Percentiles rank a stretch among this genome's conserved stretches.
These are phyloP conservation scores for Exutisphaerella laricina DNA, from an alignment of 2,329 filamentous ascomycete species.

Conservation along the genomic window DNA sequence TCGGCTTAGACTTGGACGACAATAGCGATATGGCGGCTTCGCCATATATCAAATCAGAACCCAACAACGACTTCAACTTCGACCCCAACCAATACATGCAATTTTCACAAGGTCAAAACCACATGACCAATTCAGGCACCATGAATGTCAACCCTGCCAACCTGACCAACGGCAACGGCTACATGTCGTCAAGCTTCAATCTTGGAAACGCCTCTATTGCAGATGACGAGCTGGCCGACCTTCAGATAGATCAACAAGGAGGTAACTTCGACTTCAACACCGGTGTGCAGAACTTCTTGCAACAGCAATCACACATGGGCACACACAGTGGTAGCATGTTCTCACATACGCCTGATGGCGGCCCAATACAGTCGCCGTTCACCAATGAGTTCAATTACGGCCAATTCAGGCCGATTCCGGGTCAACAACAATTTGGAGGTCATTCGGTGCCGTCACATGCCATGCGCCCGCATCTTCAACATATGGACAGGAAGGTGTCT, in stretches of 20 bases:
- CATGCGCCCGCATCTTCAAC: slow-evolving; percentile 17
- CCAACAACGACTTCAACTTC: slow-evolving; percentile 59
- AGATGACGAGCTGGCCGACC: slow-evolving; percentile 83
- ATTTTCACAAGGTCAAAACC: slow-evolving; percentile 23
- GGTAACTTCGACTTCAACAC: slow-evolving; percentile 38
- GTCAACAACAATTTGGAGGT: slow-evolving; percentile 38
- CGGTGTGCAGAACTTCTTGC: slow-evolving; percentile 45
- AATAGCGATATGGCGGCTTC: slow-evolving; percentile 48
- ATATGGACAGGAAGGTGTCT: slow-evolving; percentile 58
- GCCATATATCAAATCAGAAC: slow-evolving; percentile 61
- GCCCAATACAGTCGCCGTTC: slow-evolving; percentile 88
- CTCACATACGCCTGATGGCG: slow-evolving; percentile 86
- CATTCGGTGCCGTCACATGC: slow-evolving; percentile 32
- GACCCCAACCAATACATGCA: slow-evolving; percentile 39
- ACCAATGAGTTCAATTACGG: slow-evolving; percentile 68
- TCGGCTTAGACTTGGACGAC: slow-evolving; percentile 29
- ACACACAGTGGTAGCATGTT: slow-evolving; percentile 69
- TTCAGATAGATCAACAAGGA: slow-evolving; percentile 41
- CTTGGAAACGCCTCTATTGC: slow-evolving; percentile 72
- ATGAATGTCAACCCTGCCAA: slow-evolving; percentile 76
- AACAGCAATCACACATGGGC: slow-evolving; percentile 44
- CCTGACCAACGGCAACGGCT: slow-evolving; percentile 57
- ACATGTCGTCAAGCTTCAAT: slow-evolving; percentile 60
- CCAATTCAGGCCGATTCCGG: slow-evolving; percentile 66
- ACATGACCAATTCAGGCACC: slow-evolving; percentile 39